phyloP scores from a whole-genome alignment of 495 filamentous ascomycete genomes.

The Cercophora samala region DNA sequence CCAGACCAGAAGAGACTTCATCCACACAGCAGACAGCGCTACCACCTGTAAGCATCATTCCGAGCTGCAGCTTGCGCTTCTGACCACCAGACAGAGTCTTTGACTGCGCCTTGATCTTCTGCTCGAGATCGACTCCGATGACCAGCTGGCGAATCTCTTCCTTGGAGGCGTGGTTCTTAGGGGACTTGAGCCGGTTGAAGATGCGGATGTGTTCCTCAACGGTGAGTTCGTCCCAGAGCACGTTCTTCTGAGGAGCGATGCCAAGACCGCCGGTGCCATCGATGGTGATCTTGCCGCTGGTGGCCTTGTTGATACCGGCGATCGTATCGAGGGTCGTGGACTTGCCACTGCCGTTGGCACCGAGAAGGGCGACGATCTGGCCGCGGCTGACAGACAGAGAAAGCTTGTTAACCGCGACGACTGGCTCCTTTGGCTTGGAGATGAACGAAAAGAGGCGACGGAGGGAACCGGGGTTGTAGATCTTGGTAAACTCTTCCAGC shows the following conservation, averaged over 20 bases:
- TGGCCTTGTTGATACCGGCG: slow-evolving; percentile 69
- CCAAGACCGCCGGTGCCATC: slow-evolving; percentile 73
- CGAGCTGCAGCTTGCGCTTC: slow-evolving; percentile 84
- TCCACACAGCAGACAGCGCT: slow-evolving; percentile 83
- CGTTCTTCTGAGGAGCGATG: slow-evolving; percentile 85
- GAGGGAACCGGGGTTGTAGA: slow-evolving; percentile 64
- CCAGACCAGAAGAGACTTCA: slow-evolving; percentile 78
- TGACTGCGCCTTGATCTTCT: slow-evolving; percentile 63
- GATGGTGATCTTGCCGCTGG: slow-evolving; percentile 66
- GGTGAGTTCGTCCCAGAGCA: slow-evolving; percentile 80
- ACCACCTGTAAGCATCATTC: slow-evolving; percentile 90
- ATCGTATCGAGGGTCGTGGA: slow-evolving; percentile 84
- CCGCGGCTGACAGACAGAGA: slow-evolving; percentile 64
- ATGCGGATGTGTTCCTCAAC: slow-evolving; percentile 75
- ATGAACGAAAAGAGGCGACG: slow-evolving; percentile 54
- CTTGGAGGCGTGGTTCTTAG: slow-evolving; percentile 48
- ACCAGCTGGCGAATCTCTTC: slow-evolving; percentile 59
- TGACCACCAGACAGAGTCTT: slow-evolving; percentile 80
- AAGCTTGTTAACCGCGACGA: slow-evolving; percentile 69
- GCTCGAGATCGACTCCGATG: slow-evolving; percentile 61
- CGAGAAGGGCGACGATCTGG: slow-evolving; percentile 76
- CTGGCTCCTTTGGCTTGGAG: slow-evolving; percentile 55
- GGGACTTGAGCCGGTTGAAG: slow-evolving; percentile 73
- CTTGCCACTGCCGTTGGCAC: slow-evolving; percentile 85
- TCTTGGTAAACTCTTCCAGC: slow-evolving; percentile 67